Evolutionary conservation across 2,329 filamentous ascomycete species (phyloP).

Genomic region (Penicillium sp.): DNA sequence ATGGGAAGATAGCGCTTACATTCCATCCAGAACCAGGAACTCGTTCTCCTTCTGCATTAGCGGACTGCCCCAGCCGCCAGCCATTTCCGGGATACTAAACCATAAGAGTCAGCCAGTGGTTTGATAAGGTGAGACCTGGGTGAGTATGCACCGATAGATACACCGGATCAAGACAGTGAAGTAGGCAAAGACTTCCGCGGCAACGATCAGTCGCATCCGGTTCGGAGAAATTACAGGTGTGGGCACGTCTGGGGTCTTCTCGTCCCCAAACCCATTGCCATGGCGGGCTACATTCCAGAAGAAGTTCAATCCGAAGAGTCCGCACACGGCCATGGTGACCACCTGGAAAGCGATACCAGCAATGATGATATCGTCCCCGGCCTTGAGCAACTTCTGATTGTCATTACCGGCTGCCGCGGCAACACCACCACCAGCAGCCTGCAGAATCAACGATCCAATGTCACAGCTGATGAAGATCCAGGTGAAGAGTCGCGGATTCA

Average conservation of each 20-base stretch:
- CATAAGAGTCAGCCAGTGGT: conserved; percentile 7
- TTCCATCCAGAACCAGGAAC: conserved; percentile 50
- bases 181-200: conserved; percentile 37
- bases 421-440: conserved; percentile 57
- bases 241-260: conserved; percentile 29
- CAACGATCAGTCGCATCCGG: conserved; percentile 28
- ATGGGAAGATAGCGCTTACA: conserved; percentile 32
- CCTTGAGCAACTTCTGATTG: conserved; percentile 39
- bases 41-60: conserved; percentile 49
- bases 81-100: conserved; percentile 50
- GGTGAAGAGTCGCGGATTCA: conserved; percentile 53
- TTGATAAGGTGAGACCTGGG: not conserved
- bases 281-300: conserved; percentile 42
- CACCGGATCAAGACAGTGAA: conserved; percentile 43
- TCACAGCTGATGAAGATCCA: conserved; percentile 61
- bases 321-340: conserved; percentile 45
- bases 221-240: conserved; percentile 14
- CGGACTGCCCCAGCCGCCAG: conserved; percentile 49
- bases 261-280: conserved; percentile 25
- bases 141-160: conserved; percentile 42
- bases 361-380: conserved; percentile 57
- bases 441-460: conserved; percentile 56
- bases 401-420: conserved; percentile 51
- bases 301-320: conserved; percentile 41
- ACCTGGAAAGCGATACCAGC: conserved; percentile 59